Conservation (phyloP, 768 basidiomycete genomes). For the Saitozyma podzolica region DNA sequence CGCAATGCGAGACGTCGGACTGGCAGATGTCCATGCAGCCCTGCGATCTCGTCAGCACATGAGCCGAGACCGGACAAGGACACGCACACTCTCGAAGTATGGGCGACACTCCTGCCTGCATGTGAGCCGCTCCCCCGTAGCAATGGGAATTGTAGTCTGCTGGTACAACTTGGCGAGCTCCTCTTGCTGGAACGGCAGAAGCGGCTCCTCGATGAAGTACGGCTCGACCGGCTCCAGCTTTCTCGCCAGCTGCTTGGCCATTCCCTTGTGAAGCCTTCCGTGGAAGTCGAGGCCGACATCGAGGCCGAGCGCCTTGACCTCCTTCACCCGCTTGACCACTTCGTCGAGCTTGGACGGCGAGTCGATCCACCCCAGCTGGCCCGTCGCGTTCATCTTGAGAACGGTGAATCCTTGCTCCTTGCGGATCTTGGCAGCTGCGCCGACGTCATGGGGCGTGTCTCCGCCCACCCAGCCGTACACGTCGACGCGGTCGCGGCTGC, state of each 20-base stretch:
- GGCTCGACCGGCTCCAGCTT: constrained; percentile 48
- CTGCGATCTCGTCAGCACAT: constrained; percentile 4
- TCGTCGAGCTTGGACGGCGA: constrained; percentile 48
- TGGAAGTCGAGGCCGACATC: constrained; percentile 51
- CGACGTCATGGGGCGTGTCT: constrained; percentile 46
- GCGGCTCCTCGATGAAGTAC: constrained; percentile 49
- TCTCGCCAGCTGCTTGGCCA: constrained; percentile 50
- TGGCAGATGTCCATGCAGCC: constrained; percentile 48
- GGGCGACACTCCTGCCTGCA: no score
- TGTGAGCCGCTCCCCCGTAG: constrained; percentile 57
- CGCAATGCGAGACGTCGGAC: constrained; percentile 40
- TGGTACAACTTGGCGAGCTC: constrained; percentile 47
- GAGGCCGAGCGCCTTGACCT: constrained; percentile 45
- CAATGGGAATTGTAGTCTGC: constrained; percentile 46
- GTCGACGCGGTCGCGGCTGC: constrained; percentile 29
- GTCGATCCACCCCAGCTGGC: constrained; percentile 49
- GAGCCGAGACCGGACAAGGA: neutral
- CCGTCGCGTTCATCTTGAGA: constrained; percentile 47
- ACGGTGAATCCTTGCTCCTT: constrained; percentile 49
- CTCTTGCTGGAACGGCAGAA: constrained; percentile 44
- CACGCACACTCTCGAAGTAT: constrained; percentile 54
- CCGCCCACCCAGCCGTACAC: constrained; percentile 48
- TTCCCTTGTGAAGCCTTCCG: constrained; percentile 49
- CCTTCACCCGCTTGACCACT: constrained; percentile 45
- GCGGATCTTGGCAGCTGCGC: constrained; percentile 46